These are phyloP conservation scores for Botrytis elliptica DNA, from an alignment of 2,329 filamentous ascomycete species.

Conservation along the genomic window DNA sequence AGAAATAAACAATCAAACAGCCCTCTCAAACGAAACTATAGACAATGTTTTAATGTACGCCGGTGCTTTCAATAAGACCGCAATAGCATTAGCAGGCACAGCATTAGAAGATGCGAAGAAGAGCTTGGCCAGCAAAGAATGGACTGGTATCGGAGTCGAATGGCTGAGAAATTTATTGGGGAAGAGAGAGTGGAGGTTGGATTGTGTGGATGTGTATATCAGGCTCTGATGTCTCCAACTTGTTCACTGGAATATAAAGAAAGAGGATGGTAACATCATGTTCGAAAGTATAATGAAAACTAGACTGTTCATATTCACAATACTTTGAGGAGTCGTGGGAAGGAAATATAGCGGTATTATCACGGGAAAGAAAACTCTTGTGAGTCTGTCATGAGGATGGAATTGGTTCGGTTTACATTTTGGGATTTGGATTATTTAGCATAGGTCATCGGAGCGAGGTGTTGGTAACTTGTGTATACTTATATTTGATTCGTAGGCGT, in stretches of 20 bases:
- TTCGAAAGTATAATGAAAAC: neutral
- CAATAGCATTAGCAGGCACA: constrained; percentile 63
- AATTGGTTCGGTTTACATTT: neutral
- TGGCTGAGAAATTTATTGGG: constrained; percentile 83
- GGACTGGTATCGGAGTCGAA: constrained; percentile 77
- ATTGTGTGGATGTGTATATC: constrained; percentile 86
- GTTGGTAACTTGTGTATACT: constrained; percentile 6
- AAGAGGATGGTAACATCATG: neutral
- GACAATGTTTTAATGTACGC: constrained; percentile 40
- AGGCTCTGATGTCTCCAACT: constrained; percentile 52
- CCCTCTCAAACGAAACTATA: constrained; percentile 34
- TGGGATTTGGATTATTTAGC: constrained; percentile 5
- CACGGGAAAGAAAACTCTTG: neutral
- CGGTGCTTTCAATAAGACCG: constrained; percentile 64
- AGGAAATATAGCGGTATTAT: neutral
- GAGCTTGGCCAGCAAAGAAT: constrained; percentile 55
- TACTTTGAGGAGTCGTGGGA: neutral
- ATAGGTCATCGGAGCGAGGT: constrained; percentile 5
- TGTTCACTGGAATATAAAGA: neutral
- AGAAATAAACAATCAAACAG: constrained; percentile 32
- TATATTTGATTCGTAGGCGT: neutral
- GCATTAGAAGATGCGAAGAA: constrained; percentile 60
- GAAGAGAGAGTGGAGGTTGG: constrained; percentile 82
- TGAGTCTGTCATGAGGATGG: neutral
- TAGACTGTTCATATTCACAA: neutral